Percentiles rank a stretch among this genome's conserved stretches.
Conservation (phyloP, 306 rosid species). For the Lupinus albus region DNA sequence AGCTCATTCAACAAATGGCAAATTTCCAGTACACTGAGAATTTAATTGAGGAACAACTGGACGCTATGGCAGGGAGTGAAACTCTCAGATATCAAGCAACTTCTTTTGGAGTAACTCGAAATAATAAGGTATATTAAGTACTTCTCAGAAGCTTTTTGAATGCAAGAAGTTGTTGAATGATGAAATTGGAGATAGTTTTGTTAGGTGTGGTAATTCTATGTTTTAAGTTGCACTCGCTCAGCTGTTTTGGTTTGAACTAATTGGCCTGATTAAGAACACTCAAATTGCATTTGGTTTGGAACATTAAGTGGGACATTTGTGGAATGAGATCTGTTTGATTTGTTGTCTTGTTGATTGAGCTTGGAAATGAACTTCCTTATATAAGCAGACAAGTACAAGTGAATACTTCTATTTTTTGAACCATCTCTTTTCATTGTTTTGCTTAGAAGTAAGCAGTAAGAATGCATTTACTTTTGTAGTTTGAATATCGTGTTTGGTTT, state of each 20-base stretch:
- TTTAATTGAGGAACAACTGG: slow-evolving; percentile 94
- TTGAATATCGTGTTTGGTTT: slow-evolving; percentile 29
- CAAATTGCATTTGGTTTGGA: slow-evolving; percentile 13
- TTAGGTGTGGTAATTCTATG: slow-evolving; percentile 2
- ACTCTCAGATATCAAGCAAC: too few relatives aligned
- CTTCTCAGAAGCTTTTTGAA: slow-evolving; percentile 6
- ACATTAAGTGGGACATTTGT: neutral
- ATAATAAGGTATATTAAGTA: too few relatives aligned
- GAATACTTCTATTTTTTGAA: neutral
- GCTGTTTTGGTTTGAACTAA: slow-evolving; percentile 22
- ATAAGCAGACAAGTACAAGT: neutral
- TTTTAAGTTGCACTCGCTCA: slow-evolving; percentile 12
- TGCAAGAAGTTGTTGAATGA: slow-evolving; percentile 15
- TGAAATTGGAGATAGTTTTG: slow-evolving; percentile 19
- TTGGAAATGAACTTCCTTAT: slow-evolving; percentile 17
- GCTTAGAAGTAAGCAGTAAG: neutral
- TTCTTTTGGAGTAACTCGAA: too few relatives aligned
- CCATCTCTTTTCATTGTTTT: slow-evolving; percentile 9
- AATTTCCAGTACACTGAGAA: slow-evolving; percentile 96
- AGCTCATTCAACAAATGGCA: slow-evolving; percentile 99
- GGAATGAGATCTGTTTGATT: neutral
- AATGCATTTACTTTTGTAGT: neutral
- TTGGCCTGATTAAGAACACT: slow-evolving; percentile 9
- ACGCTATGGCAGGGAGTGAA: slow-evolving; percentile 98
- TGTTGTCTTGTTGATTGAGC: slow-evolving; percentile 18